Conservation (phyloP, 306 rosid genomes). For the Potentilla sterilis region DNA sequence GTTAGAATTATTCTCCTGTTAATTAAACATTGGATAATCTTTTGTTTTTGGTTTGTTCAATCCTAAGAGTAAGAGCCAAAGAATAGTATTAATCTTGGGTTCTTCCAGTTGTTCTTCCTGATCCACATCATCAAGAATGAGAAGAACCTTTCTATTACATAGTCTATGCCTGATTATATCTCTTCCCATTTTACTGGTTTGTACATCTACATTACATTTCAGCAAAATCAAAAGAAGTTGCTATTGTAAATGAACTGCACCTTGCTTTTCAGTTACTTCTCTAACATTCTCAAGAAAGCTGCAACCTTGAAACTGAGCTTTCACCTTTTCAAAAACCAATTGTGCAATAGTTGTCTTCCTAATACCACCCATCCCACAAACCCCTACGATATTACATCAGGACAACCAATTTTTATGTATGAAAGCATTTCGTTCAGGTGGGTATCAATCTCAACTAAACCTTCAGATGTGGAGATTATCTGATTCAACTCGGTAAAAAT, state of each 20-base stretch:
- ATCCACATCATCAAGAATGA: constrained; percentile 25
- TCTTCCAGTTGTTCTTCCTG: neutral
- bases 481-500: neutral
- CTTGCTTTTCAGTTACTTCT: neutral
- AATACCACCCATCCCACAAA: constrained; percentile 21
- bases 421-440: neutral
- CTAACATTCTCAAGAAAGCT: constrained; percentile 14
- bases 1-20: neutral
- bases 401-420: neutral
- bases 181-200: neutral
- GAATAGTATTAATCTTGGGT: no score
- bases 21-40: no score
- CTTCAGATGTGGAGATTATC: neutral
- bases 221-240: neutral
- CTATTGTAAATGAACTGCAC: constrained; percentile 1
- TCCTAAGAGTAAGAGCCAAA: no score
- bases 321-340: neutral
- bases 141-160: neutral
- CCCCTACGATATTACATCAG: constrained; percentile 9
- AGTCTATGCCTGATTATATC: constrained; percentile 3
- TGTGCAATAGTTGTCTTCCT: constrained; percentile 1
- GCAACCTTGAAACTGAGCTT: constrained; percentile 3
- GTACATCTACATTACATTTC: neutral
- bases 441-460: neutral
- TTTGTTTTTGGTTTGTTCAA: no score